These are phyloP conservation scores for Cenchrus purpureus DNA, from an alignment of 176 grass and related monocot species.

Conservation along the genomic window DNA sequence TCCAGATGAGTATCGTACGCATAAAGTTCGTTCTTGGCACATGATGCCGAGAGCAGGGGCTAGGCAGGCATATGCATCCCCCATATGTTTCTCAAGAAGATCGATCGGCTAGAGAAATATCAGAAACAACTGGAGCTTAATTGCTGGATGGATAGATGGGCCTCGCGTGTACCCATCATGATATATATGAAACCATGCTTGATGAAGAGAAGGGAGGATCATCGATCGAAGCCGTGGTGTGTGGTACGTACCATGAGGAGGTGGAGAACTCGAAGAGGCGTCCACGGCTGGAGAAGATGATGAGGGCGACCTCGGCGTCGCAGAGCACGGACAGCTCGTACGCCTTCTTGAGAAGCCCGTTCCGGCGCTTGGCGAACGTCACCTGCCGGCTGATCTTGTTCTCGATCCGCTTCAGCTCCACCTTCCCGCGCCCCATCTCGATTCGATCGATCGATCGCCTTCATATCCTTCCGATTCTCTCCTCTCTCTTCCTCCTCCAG, in stretches of 20 bases:
- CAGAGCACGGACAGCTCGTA: conserved; percentile 93
- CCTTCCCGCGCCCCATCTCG: conserved; percentile 53
- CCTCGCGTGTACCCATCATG: background rate
- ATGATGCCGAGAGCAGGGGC: too few relatives aligned
- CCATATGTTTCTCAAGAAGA: background rate
- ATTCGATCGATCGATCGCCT: background rate
- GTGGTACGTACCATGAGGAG: conserved; percentile 48
- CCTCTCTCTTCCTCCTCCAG: background rate
- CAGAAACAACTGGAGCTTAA: background rate
- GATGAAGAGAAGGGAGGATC: background rate
- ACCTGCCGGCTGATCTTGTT: conserved; percentile 98
- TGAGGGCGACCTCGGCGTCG: conserved; percentile 90
- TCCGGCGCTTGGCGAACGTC: conserved; percentile 88
- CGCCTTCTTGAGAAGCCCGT: conserved; percentile 91
- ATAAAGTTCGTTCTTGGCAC: background rate
- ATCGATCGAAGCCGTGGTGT: too few relatives aligned
- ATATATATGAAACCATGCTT: background rate
- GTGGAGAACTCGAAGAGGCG: conserved; percentile 95
- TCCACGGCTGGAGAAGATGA: conserved; percentile 93
- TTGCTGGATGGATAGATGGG: background rate
- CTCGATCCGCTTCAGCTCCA: conserved; percentile 79
- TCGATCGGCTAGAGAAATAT: background rate
- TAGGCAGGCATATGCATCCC: background rate
- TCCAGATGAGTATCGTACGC: background rate
- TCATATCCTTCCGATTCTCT: background rate